Evolutionary conservation across 139 green algal genomes (phyloP), one percentile per base, ranked within the genome.

Genomic region (Chlorella vulgaris): DNA sequence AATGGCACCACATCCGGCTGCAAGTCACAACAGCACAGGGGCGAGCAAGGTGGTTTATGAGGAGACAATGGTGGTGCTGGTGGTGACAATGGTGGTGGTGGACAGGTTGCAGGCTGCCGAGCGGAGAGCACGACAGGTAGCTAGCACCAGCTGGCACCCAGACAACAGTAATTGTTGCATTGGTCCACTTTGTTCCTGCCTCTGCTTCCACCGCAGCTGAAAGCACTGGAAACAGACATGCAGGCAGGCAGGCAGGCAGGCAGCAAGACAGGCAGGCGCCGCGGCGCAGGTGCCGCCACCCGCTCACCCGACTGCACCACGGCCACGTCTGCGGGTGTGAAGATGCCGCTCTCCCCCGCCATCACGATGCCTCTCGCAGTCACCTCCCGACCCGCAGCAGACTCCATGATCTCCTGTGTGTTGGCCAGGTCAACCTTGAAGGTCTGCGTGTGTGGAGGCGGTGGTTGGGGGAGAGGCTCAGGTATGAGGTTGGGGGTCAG

Each of bases 291-390:
- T 47, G 99, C 85, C 39, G 98, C 94, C 36, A 90, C 94, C 5
- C 88, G 81, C 68, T 29, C 73, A 70, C 74, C 86, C 66, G 87
- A 80, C 85, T 98, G 92, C 63, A 98, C 91, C 47, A 93, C 89
- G 4, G 90, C 89, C 38, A 99, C 93, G 84, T 99, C 93, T 4
- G 95, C 95, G 7, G 93, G 92, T 0, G 94, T 98, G 84, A 99
- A 99, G 78, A 99, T 98, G 69, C 96, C 97, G 42, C 84, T 95
- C 90, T 99, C 97, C 1, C 95, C 95, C 15, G 97, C 94, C 89
- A 99, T 93, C 21, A 97, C 36, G 38, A 99, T 94, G 19, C 90
- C 92, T 5, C 92, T 82, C 39, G 89, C 78, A 58, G 86, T 82
- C 55, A 96, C 92, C 82, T 97, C 61, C 81, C 95, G 80, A 0